Evolutionary conservation across 2,329 filamentous ascomycete species (phyloP), one percentile per base, ranked within the genome.

Genomic region (Exophiala oligosperma): DNA sequence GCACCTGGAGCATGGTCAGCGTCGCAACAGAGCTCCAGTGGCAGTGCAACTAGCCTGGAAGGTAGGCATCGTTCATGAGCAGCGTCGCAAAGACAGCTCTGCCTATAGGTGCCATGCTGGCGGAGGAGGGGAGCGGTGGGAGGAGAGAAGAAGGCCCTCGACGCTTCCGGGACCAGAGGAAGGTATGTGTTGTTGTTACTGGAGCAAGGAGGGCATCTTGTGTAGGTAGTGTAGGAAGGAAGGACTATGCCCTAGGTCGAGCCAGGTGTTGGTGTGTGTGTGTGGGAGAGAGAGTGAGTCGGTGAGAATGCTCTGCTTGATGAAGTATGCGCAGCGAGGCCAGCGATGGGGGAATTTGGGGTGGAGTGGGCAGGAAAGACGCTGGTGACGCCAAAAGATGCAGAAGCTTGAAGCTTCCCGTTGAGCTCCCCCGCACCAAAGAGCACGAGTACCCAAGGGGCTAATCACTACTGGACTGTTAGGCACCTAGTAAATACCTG

Each of bases 51-150:
- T 69, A 80, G 95, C 92, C 92, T 73, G 94, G 93, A 51, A 99
- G 84, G 75, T 99, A 99, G 63, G 84, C 84, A 77, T 99, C 92
- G 78, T 85, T 96, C 78, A 96, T 81, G 56, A 97, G 85, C 74
- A 99, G 89, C 52, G 66, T 68, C 43, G 66, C 66, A 57, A 62
- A 68, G 62, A 68, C 65, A 43, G 65, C 63, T 52, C 57, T 58
- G n/a, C 59, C 54, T 55, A 66, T 63, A 29, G 61, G 63, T 52
- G 66, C 66, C 66, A 68, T 68, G 56, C 28, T 56, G 66, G 60
- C 50, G 24, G 49, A 32, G 48, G 54, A 54, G 47, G 40, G 29
- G 21, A 32, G n/a, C 51, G 51, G 29, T 32, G 55, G 28, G 38
- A 53, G 51, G 37, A 53, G 23, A 32, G 43, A 49, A 49, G 49